These are phyloP conservation scores for Lentinula lateritia DNA, from an alignment of 768 basidiomycete species.

Conservation along the genomic window DNA sequence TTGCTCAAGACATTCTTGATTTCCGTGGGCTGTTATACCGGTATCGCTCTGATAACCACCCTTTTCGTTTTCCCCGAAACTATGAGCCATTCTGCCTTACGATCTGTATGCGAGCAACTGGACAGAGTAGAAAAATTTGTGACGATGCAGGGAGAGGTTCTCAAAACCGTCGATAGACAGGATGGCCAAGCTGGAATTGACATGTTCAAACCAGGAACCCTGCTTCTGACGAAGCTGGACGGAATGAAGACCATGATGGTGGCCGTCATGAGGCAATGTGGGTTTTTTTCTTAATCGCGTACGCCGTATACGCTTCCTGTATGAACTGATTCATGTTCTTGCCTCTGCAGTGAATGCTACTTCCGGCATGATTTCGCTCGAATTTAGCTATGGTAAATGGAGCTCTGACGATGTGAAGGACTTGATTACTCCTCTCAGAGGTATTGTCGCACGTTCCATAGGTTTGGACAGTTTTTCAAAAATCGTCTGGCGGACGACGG, in stretches of 20 bases:
- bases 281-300: constrained; percentile 2
- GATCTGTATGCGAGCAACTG: constrained; percentile 22
- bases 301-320: neutral
- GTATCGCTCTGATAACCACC: constrained; percentile 39
- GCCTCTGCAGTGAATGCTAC: constrained; percentile 22
- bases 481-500: constrained; percentile 14
- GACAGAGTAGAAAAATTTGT: constrained; percentile 22
- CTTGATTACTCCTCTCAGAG: constrained; percentile 29
- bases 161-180: constrained; percentile 15
- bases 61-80: constrained; percentile 50
- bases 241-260: constrained; percentile 16
- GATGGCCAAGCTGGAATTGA: constrained; percentile 8
- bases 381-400: constrained; percentile 42
- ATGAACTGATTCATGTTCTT: neutral
- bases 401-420: constrained; percentile 34
- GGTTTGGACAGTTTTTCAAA: constrained; percentile 27
- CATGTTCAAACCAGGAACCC: neutral
- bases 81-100: constrained; percentile 35
- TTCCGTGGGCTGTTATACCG: constrained; percentile 41
- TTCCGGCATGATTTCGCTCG: constrained; percentile 30
- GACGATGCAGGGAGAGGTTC: constrained; percentile 23
- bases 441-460: constrained; percentile 18
- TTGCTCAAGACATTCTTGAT: constrained; percentile 36
- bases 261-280: constrained; percentile 22
- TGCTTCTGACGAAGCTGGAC: constrained; percentile 14